Percentiles rank a stretch among this genome's conserved stretches.
phyloP scores from a whole-genome alignment of 495 filamentous ascomycete species.

The Lophium mytilinum region DNA sequence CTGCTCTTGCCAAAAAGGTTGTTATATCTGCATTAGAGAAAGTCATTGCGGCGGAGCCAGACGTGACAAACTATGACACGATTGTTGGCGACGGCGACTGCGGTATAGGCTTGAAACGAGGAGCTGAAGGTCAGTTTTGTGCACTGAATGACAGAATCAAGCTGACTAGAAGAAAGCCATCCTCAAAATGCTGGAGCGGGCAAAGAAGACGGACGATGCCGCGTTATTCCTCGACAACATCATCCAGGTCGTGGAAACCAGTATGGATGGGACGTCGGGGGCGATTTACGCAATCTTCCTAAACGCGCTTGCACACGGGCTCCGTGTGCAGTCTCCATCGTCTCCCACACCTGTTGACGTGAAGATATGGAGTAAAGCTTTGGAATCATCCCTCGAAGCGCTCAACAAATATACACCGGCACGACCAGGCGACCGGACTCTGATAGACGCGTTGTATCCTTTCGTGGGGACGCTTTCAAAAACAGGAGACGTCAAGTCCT shows the following conservation, averaged over 20 bases:
- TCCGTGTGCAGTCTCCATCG: slow-evolving; percentile 49
- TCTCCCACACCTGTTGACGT: slow-evolving; percentile 41
- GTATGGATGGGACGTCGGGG: slow-evolving; percentile 94
- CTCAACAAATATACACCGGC: slow-evolving; percentile 85
- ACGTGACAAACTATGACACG: slow-evolving; percentile 83
- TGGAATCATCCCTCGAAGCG: slow-evolving; percentile 59
- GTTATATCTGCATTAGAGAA: slow-evolving; percentile 60
- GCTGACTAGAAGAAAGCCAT: slow-evolving; percentile 45
- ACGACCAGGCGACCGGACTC: slow-evolving; percentile 76
- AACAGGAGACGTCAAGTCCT: slow-evolving; percentile 55
- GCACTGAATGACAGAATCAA: neutral
- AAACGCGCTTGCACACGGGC: slow-evolving; percentile 71
- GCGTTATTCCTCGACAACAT: slow-evolving; percentile 67
- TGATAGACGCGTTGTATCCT: slow-evolving; percentile 83
- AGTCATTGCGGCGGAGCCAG: slow-evolving; percentile 69
- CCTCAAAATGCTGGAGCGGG: slow-evolving; percentile 52
- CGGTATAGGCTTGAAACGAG: slow-evolving; percentile 79
- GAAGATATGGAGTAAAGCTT: slow-evolving; percentile 65
- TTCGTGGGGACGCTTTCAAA: slow-evolving; percentile 65
- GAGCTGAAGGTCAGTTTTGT: slow-evolving; percentile 60
- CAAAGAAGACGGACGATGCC: slow-evolving; percentile 55
- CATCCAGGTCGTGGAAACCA: slow-evolving; percentile 72
- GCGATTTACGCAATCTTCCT: slow-evolving; percentile 95
- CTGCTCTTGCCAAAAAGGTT: slow-evolving; percentile 45
- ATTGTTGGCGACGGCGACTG: slow-evolving; percentile 95